Base-by-base conservation (phyloP, 1,284 basidiomycete genomes). In the Puccinia polysora region DNA sequence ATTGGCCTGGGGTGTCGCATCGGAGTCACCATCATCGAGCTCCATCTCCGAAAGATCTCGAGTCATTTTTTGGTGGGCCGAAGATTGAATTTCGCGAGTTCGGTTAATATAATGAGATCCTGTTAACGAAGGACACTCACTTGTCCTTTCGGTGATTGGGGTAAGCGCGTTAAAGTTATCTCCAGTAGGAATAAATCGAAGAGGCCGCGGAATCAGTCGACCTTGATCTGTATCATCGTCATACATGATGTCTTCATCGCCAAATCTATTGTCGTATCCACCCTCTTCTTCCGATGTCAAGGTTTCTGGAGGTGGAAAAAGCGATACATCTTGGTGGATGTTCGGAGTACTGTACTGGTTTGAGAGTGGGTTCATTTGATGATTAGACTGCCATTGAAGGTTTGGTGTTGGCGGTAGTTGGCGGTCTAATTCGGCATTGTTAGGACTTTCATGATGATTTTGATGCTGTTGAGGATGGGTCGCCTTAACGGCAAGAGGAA, bases 131-230 rank as follows among this genome's bases (percentile, higher is more conserved):
- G 89, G 90, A 78, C 85, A 92, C 79, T 97, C 94, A 77, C 86
- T 86, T 4, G 93, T 96, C 47, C 92, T 84, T 80, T 97, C 94
- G 3, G 90, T 90, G 78, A 97, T 95, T 0, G 93, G 93, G 10
- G 93, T 96, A 89, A 97, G 91, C 68, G 90, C 86, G 76, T 90
- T 76, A 69, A 79, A 75, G 69, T 65, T 70, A 36, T 87, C 81
- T 91, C 69, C 69, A 5, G 30, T 59, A 6, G 58, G 69, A 52
- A 71, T 40, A 71, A 62, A 71, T 30, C 59, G 56, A 20, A 71
- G 59, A 34, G 67, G 67, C 4, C 67, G 40, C 20, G 36, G 23
- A 4, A 56, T 59, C 30, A 38, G 55, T 18, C 56, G 53, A 30
- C 25, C 43, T 70, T 38, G 28, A 60, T 60, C 47, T 6, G 40